Evolutionary conservation across 495 filamentous ascomycete species (phyloP).

Genomic region (Trichoderma virens): DNA sequence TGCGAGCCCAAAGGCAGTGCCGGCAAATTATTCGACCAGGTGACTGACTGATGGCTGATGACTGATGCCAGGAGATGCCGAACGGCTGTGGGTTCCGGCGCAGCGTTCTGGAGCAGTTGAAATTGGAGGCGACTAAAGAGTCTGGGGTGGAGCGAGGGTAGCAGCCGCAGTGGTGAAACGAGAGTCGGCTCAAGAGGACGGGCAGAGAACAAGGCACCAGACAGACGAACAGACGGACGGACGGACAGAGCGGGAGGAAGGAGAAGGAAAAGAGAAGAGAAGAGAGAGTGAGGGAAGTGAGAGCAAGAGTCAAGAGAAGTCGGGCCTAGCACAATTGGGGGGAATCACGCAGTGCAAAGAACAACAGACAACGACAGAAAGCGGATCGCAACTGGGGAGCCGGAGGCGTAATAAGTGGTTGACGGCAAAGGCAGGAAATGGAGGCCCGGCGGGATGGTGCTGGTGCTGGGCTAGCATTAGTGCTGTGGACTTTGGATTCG

Average conservation of each 20-base stretch:
- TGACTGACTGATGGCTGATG: not conserved
- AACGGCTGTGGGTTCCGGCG: constrained; percentile 1
- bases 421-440: not conserved
- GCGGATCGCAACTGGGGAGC: not conserved
- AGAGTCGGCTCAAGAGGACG: constrained; percentile 3
- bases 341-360: too few relatives aligned
- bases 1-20: not conserved
- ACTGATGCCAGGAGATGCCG: constrained; percentile 4
- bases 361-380: not conserved
- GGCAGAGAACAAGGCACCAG: too few relatives aligned
- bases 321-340: not conserved
- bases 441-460: constrained; percentile 7
- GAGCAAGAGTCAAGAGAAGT: not conserved
- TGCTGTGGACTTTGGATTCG: too few relatives aligned
- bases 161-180: constrained; percentile 6
- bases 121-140: constrained; percentile 1
- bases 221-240: not conserved
- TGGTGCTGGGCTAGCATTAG: not conserved
- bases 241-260: not conserved
- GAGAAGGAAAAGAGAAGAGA: not conserved
- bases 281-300: not conserved
- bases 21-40: not conserved
- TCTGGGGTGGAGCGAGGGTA: constrained; percentile 7
- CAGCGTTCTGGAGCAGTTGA: not conserved
- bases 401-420: constrained; percentile 8